These are phyloP conservation scores for Castanea mollissima DNA, from an alignment of 306 rosid species.

Conservation along the genomic window DNA sequence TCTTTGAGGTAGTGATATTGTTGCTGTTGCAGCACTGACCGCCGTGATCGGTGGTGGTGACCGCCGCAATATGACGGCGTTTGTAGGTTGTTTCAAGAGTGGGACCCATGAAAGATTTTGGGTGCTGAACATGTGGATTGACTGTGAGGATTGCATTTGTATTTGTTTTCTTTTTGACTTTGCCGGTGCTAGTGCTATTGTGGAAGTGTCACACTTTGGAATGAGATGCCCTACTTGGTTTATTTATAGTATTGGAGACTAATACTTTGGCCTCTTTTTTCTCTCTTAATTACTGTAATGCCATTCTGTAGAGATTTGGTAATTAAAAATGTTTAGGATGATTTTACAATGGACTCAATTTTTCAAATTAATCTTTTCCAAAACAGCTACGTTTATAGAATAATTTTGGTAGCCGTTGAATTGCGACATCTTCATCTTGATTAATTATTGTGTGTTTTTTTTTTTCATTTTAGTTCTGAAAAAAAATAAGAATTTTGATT, in stretches of 20 bases:
- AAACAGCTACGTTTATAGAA: too few species aligned
- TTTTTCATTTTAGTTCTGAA: too few species aligned
- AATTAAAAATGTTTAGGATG: too few species aligned
- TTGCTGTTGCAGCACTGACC: slow-evolving; percentile 10
- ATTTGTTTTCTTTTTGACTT: background rate
- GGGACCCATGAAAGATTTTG: slow-evolving; percentile 12
- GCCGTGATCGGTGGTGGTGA: slow-evolving; percentile 2
- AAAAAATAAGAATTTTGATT: too few species aligned
- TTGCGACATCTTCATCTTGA: too few species aligned
- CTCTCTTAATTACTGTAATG: background rate
- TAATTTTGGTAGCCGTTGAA: too few species aligned
- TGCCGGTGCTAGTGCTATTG: too few species aligned
- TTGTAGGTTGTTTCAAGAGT: background rate
- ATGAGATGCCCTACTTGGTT: background rate
- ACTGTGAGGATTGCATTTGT: slow-evolving; percentile 23
- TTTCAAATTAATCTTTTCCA: too few species aligned
- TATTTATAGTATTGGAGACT: slow-evolving; percentile 8
- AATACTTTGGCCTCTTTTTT: background rate
- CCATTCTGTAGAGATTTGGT: background rate
- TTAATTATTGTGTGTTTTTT: too few species aligned
- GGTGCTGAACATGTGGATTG: background rate
- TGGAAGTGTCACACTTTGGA: background rate
- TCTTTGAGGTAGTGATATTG: background rate
- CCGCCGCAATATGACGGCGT: background rate
- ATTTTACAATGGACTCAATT: too few species aligned